Base-by-base conservation (phyloP, 495 filamentous ascomycete genomes). In the Hyaloscypha bicolor region DNA sequence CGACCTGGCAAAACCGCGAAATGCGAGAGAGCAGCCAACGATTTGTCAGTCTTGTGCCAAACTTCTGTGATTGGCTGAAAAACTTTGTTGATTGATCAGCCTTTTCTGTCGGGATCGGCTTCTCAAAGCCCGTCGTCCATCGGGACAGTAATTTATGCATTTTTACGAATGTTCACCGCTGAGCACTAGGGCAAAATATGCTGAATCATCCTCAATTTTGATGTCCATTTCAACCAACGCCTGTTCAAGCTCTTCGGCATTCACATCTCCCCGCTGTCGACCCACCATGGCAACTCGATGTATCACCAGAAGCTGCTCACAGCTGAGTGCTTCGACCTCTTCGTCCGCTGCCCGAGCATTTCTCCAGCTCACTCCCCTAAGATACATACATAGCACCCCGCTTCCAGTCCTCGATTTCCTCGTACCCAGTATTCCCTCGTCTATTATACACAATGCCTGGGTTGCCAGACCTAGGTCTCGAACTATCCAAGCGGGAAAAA, bases 341-440 rank as follows among this genome's bases (percentile, higher is more conserved):
- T 55, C 68, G 9, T 69, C 66, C 5, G 61, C 66, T 12, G 63
- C 72, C 12, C 59, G 63, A 60, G 52, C 66, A 68, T 71, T 74
- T 58, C 52, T 70, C 30, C 69, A 71, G 55, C 63, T 69, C 25
- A 33, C 61, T 0, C 67, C 69, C 11, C 67, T 62, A 63, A 68
- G 66, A 66, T 60, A 56, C 33, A 22, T 65, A 21, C 57, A 57
- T 42, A 64, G 9, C 37, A 62, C 62, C 61, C 48, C 72, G 22
- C 68, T 56, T 62, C 69, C 66, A 32, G 45, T 68, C 30, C 69
- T 74, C 37, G 72, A 74, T 33, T 74, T 74, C 62, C 69, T 74
- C 21, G 29, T 69, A n/a, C 72, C 66, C 37, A 56, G 60, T 25
- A 32, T 57, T 19, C n/a, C 60, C 9, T 45, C 59, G 6, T 25